phyloP scores from a whole-genome alignment of 768 basidiomycete species.

The Lentinula sp. region DNA sequence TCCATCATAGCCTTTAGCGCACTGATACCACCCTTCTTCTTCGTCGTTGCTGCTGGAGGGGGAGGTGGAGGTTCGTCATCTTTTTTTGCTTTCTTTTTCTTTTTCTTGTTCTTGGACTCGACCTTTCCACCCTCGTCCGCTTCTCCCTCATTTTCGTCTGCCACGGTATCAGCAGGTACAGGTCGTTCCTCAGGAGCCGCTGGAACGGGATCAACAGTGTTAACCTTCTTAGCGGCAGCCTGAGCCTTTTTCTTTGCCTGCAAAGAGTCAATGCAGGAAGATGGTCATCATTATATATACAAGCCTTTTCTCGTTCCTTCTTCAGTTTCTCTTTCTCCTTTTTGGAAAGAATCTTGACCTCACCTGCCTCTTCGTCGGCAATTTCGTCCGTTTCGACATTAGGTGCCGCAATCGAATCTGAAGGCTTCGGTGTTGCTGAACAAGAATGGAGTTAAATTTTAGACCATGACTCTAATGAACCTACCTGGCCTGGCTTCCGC shows the following conservation, averaged over 20 bases:
- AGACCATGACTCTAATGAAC: background rate
- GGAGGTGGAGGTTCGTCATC: constrained; percentile 36
- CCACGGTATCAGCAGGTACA: constrained; percentile 25
- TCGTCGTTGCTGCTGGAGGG: constrained; percentile 27
- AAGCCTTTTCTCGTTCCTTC: constrained; percentile 92
- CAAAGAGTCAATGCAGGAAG: constrained; percentile 7
- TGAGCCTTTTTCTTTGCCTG: constrained; percentile 96
- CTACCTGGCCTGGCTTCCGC: constrained; percentile 9
- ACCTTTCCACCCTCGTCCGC: constrained; percentile 55
- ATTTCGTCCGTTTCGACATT: constrained; percentile 22
- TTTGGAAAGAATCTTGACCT: constrained; percentile 73
- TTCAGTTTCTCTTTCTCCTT: constrained; percentile 97
- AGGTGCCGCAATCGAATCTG: constrained; percentile 15
- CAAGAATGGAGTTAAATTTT: background rate
- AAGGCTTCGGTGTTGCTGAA: constrained; percentile 13
- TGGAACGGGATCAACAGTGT: constrained; percentile 25
- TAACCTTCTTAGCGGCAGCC: constrained; percentile 75
- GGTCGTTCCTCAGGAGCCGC: constrained; percentile 17
- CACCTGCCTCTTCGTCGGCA: constrained; percentile 39
- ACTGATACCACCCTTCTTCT: constrained; percentile 76
- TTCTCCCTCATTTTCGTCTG: constrained; percentile 54
- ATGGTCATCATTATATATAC: background rate
- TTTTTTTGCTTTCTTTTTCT: constrained; percentile 77
- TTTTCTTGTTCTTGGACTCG: constrained; percentile 71
- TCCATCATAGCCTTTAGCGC: constrained; percentile 90